Conservation (phyloP, 495 filamentous ascomycete genomes). For the Lentithecium fluviatile region DNA sequence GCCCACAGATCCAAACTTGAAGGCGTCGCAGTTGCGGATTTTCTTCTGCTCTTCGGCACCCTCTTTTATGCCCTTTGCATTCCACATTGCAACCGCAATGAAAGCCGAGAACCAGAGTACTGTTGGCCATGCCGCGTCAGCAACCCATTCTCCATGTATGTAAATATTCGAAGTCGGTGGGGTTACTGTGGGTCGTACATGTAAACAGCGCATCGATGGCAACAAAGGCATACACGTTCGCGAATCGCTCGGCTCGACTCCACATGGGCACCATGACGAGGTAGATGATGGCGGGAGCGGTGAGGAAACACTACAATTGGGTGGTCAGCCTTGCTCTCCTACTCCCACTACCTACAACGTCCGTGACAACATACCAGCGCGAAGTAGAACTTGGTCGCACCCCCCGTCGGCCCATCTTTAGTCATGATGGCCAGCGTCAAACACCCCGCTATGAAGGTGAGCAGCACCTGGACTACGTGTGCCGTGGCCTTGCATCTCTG, state of each 20-base stretch:
- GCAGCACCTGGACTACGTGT: slow-evolving; percentile 61
- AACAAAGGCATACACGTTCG: slow-evolving; percentile 79
- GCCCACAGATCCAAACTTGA: slow-evolving; percentile 52
- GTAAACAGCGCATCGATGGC: slow-evolving; percentile 69
- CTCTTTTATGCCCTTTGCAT: slow-evolving; percentile 43
- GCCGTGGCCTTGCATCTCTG: slow-evolving; percentile 57
- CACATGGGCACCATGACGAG: slow-evolving; percentile 80
- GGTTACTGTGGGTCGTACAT: slow-evolving; percentile 16
- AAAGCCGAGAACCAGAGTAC: slow-evolving; percentile 86
- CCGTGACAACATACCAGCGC: slow-evolving; percentile 59
- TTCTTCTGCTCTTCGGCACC: slow-evolving; percentile 41
- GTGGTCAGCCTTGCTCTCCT: neutral
- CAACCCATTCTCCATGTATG: slow-evolving; percentile 1
- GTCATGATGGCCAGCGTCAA: slow-evolving; percentile 74
- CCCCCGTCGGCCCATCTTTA: slow-evolving; percentile 60
- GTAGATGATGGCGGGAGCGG: slow-evolving; percentile 79
- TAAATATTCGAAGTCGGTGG: neutral
- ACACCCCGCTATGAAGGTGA: slow-evolving; percentile 69
- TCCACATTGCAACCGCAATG: slow-evolving; percentile 71
- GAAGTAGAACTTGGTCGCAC: slow-evolving; percentile 72
- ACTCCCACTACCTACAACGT: neutral
- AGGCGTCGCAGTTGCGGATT: slow-evolving; percentile 50
- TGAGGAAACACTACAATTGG: slow-evolving; percentile 72
- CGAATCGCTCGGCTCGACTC: slow-evolving; percentile 73
- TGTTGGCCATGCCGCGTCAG: neutral